Base-by-base conservation (phyloP, 768 basidiomycete species). In the Mycena rosella region DNA sequence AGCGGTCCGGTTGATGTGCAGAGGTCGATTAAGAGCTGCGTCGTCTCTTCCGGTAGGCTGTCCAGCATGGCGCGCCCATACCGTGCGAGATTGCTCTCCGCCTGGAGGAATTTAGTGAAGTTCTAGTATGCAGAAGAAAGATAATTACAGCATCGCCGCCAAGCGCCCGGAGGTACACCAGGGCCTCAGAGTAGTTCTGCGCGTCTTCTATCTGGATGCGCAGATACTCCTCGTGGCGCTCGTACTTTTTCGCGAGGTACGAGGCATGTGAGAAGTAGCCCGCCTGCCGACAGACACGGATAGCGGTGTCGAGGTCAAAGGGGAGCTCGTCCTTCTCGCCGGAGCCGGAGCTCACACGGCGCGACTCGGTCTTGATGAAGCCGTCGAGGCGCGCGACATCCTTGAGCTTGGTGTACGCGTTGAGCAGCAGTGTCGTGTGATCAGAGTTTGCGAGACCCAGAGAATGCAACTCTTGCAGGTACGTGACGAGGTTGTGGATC, bases 381-480 rank as follows among this genome's bases (percentile, higher is more conserved):
- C 85, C 89, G 73, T 98, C 95, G 2, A 99, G 87, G 15, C 96
- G 90, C 2, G 88, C 78, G 18, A 96, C 90, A 73, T 99, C 98
- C 67, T 96, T 95, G 24, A 98, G 91, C 76, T 99, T 99, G 57
- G 98, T 98, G 79, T 98, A 99, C 8, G 96, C 96, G 76, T 99
- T 99, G 27, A 99, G 88, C 5, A 99, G 87, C 10, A 99, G 89
- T 0, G 98, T 99, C 0, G 98, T 99, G 75, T 98, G 97, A 73
- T 99, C 96, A 0, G 95, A 89, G 74, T 97, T 99, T 30, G 98
- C 97, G 8, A 97, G 88, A 0, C 94, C 92, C 0, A 91, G 85
- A 1, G 93, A 86, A 75, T 99, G 98, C 0, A 99, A 84, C 77
- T 97, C 96, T 86, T 99, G 96, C 0, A 99, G 86, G 78, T 98